phyloP scores from a whole-genome alignment of 495 filamentous ascomycete genomes.

The Penicillium longicatenatum region DNA sequence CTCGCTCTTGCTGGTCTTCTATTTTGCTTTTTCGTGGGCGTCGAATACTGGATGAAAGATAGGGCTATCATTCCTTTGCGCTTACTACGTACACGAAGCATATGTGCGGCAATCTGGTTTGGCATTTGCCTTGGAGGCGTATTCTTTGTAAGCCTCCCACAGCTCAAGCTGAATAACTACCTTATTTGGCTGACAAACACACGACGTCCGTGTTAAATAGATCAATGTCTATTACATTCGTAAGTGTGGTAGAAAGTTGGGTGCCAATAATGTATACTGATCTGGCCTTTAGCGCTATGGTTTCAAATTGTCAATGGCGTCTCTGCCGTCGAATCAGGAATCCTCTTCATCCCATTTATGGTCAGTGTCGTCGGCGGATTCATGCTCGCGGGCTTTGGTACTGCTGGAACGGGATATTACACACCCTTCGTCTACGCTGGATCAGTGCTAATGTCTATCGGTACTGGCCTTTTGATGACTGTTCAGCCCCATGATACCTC shows the following conservation, averaged over 20 bases:
- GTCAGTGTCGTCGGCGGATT: conserved; percentile 5
- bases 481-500: neutral
- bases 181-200: neutral
- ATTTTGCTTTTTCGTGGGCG: neutral
- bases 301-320: conserved; percentile 10
- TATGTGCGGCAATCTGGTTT: conserved; percentile 3
- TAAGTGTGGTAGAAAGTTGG: neutral
- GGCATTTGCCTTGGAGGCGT: conserved; percentile 6
- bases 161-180: neutral
- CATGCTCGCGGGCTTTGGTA: conserved; percentile 4
- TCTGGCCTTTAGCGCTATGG: conserved; percentile 4
- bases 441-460: conserved; percentile 1
- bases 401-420: conserved; percentile 7
- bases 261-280: neutral
- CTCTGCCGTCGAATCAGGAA: conserved; percentile 8
- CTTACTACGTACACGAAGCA: conserved; percentile 5
- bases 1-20: neutral
- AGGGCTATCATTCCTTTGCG: conserved; percentile 9
- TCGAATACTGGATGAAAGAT: conserved; percentile 7
- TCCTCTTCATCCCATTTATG: conserved; percentile 7
- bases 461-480: conserved; percentile 2
- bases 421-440: conserved; percentile 9
- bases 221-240: conserved; percentile 4
- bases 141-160: conserved; percentile 1
- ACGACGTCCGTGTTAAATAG: neutral